Evolutionary conservation across 169 alveolate genomes (phyloP).

Genomic region (Perkinsus olseni): DNA sequence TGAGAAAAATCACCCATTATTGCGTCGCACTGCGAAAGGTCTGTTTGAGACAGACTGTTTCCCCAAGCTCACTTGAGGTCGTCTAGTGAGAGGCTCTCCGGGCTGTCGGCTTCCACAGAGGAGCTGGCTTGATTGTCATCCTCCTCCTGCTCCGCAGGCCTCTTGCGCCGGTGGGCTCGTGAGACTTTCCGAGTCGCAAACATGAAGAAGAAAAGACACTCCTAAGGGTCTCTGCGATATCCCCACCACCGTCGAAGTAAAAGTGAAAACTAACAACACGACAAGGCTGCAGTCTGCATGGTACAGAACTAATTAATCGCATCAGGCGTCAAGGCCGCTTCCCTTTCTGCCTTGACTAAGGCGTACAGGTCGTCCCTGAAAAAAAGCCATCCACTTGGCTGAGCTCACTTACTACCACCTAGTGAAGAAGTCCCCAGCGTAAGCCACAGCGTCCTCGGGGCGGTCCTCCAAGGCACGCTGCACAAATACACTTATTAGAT

Average conservation of each 20-base stretch:
- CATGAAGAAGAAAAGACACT: background rate
- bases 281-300: too few relatives aligned
- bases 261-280: too few relatives aligned
- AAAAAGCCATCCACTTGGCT: background rate
- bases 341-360: background rate
- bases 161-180: background rate
- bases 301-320: too few relatives aligned
- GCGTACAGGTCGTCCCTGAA: background rate
- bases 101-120: background rate
- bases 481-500: constrained; percentile 35
- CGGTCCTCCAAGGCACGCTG: constrained; percentile 41
- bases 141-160: background rate
- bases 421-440: constrained; percentile 50
- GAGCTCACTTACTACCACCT: background rate
- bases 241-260: too few relatives aligned
- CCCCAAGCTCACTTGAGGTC: background rate
- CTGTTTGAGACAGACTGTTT: too few relatives aligned
- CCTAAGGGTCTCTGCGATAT: too few relatives aligned
- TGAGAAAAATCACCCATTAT: background rate
- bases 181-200: background rate
- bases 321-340: too few relatives aligned
- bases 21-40: background rate
- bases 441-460: constrained; percentile 45
- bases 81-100: background rate
- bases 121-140: too few relatives aligned